phyloP scores from a whole-genome alignment of 1,139 yeast species.

The Arxiozyma slooffiae region DNA sequence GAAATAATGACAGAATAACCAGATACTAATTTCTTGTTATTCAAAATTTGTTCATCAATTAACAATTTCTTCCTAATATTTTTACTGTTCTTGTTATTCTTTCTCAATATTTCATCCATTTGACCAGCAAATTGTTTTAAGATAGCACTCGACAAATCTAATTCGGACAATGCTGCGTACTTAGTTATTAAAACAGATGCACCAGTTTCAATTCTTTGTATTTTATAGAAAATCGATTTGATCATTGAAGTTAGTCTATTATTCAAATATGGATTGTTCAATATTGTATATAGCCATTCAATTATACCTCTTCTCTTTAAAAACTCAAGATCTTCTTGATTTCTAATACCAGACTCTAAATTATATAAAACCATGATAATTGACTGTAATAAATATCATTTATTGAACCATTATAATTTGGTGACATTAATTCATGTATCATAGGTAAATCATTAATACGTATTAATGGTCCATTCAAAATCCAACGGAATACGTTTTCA shows the following conservation, averaged over 20 bases:
- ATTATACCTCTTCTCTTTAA: conserved; percentile 45
- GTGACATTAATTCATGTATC: conserved; percentile 39
- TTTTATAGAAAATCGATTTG: conserved; percentile 37
- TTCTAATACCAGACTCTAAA: conserved; percentile 39
- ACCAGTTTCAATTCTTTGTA: conserved; percentile 53
- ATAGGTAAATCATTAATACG: conserved; percentile 57
- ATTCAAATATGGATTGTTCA: conserved; percentile 41
- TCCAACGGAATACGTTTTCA: conserved; percentile 55
- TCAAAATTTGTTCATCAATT: conserved; percentile 34
- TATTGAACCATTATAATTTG: conserved; percentile 32
- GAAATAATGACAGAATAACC: conserved; percentile 38
- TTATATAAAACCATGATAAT: conserved; percentile 49
- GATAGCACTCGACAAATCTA: conserved; percentile 32
- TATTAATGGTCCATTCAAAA: conserved; percentile 40
- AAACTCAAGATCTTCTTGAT: conserved; percentile 42
- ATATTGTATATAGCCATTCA: conserved; percentile 57
- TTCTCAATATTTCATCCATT: conserved; percentile 12
- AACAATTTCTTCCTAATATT: conserved; percentile 25
- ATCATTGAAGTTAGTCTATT: conserved; percentile 36
- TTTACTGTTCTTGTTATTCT: conserved; percentile 16
- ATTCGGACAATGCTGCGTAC: conserved; percentile 45
- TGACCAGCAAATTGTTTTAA: conserved; percentile 14
- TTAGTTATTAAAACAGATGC: conserved; percentile 53
- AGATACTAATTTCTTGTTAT: conserved; percentile 39
- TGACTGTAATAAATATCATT: conserved; percentile 52